phyloP scores from a whole-genome alignment of 2,329 filamentous ascomycete genomes.

The Ophiocordyceps robertsii region DNA sequence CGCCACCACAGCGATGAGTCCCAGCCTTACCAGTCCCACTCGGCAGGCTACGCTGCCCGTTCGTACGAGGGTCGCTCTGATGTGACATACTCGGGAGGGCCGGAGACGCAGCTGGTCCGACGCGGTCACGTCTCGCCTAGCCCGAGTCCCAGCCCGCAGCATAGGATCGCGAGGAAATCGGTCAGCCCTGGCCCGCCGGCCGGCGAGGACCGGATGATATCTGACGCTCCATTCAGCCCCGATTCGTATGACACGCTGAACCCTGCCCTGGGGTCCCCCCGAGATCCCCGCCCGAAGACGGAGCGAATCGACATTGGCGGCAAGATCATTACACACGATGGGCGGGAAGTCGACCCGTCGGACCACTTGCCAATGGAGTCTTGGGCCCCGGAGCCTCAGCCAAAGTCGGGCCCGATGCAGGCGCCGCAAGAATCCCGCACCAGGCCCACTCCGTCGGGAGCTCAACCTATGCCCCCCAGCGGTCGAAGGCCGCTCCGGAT shows the following conservation, averaged over 20 bases:
- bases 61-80: conserved; percentile 28
- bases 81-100: conserved; percentile 23
- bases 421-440: conserved; percentile 18
- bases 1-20: conserved; percentile 20
- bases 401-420: conserved; percentile 17
- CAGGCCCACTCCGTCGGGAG: conserved; percentile 35
- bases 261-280: conserved; percentile 32
- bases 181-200: conserved; percentile 54
- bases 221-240: conserved; percentile 57
- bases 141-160: conserved; percentile 29
- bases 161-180: conserved; percentile 55
- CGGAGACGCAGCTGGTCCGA: conserved; percentile 12
- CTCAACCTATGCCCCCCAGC: conserved; percentile 36
- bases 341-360: conserved; percentile 65
- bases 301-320: conserved; percentile 41
- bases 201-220: conserved; percentile 35
- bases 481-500: conserved; percentile 39
- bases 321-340: conserved; percentile 65
- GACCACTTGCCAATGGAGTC: conserved; percentile 67
- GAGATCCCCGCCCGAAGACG: conserved; percentile 11
- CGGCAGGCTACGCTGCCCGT: conserved; percentile 21
- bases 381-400: conserved; percentile 66
- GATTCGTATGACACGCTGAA: conserved; percentile 67
- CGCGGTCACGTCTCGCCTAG: conserved; percentile 24
- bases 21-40: conserved; percentile 11